Conservation (phyloP, 2,329 filamentous ascomycete genomes). For the Aspergillus sp. region DNA sequence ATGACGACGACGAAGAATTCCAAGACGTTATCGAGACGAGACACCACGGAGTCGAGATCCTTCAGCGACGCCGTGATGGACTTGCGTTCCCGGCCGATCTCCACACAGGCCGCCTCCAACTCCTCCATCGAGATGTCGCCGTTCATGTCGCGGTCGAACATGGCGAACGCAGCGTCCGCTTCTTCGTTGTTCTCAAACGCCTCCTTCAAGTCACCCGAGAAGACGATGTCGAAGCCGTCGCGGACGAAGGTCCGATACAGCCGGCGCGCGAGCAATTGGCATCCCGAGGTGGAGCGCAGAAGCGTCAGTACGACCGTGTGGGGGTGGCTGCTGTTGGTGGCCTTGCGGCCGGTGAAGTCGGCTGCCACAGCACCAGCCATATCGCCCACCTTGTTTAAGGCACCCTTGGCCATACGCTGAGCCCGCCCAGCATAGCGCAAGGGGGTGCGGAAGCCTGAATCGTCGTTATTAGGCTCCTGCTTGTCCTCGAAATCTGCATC, state of each 20-base stretch:
- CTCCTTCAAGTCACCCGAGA: slow-evolving; percentile 65
- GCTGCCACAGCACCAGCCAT: slow-evolving; percentile 79
- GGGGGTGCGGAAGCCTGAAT: slow-evolving; percentile 61
- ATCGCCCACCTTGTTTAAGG: slow-evolving; percentile 71
- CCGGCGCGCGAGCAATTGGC: slow-evolving; percentile 77
- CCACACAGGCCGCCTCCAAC: slow-evolving; percentile 83
- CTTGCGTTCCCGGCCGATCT: slow-evolving; percentile 90
- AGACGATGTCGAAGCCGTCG: slow-evolving; percentile 67
- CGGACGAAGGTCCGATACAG: slow-evolving; percentile 77
- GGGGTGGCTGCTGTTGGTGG: slow-evolving; percentile 65
- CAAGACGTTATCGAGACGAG: slow-evolving; percentile 81
- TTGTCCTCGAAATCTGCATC: slow-evolving; percentile 66
- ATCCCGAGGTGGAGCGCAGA: slow-evolving; percentile 61
- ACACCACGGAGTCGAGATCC: slow-evolving; percentile 86
- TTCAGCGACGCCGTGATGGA: slow-evolving; percentile 91
- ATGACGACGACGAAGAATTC: slow-evolving; percentile 78
- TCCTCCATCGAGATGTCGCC: slow-evolving; percentile 95
- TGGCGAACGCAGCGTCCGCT: slow-evolving; percentile 76
- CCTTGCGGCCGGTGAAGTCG: slow-evolving; percentile 73
- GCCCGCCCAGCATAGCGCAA: slow-evolving; percentile 60
- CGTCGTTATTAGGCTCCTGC: slow-evolving; percentile 47
- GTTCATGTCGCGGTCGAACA: slow-evolving; percentile 96
- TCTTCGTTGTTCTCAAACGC: slow-evolving; percentile 80
- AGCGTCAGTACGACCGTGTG: slow-evolving; percentile 76
- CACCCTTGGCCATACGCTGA: slow-evolving; percentile 54